These are phyloP conservation scores for Penicillium desertorum DNA, from an alignment of 495 filamentous ascomycete species.

Conservation along the genomic window DNA sequence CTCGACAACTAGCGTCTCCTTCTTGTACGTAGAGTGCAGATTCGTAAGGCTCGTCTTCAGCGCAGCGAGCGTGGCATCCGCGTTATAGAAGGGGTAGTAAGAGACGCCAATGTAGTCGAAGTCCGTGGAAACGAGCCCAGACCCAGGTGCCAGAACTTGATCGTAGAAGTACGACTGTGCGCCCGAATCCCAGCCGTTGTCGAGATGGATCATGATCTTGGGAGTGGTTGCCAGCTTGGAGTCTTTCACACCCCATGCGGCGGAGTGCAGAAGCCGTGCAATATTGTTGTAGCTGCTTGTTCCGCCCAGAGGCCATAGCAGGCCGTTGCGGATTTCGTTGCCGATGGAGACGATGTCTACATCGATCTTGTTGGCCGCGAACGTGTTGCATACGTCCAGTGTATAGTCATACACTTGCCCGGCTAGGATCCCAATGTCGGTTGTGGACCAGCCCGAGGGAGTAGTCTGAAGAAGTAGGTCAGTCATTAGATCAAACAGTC, in stretches of 20 bases:
- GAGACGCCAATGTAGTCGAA: constrained; percentile 71
- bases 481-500: background rate
- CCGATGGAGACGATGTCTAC: constrained; percentile 66
- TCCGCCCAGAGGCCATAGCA: constrained; percentile 63
- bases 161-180: constrained; percentile 65
- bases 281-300: constrained; percentile 57
- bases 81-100: constrained; percentile 67
- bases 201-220: constrained; percentile 67
- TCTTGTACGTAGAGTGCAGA: constrained; percentile 57
- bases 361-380: constrained; percentile 52
- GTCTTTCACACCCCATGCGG: constrained; percentile 60
- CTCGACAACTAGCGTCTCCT: constrained; percentile 63
- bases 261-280: constrained; percentile 60
- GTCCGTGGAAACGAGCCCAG: constrained; percentile 49
- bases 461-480: constrained; percentile 36
- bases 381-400: constrained; percentile 56
- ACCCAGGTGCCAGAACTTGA: constrained; percentile 52
- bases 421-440: constrained; percentile 54
- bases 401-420: constrained; percentile 69
- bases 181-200: constrained; percentile 68
- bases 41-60: constrained; percentile 57
- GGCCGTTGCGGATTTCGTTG: constrained; percentile 64
- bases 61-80: constrained; percentile 52
- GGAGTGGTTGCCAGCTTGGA: constrained; percentile 55
- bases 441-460: constrained; percentile 60